Evolutionary conservation across 306 rosid genomes (phyloP).

Genomic region (Cucumis cinereus): DNA sequence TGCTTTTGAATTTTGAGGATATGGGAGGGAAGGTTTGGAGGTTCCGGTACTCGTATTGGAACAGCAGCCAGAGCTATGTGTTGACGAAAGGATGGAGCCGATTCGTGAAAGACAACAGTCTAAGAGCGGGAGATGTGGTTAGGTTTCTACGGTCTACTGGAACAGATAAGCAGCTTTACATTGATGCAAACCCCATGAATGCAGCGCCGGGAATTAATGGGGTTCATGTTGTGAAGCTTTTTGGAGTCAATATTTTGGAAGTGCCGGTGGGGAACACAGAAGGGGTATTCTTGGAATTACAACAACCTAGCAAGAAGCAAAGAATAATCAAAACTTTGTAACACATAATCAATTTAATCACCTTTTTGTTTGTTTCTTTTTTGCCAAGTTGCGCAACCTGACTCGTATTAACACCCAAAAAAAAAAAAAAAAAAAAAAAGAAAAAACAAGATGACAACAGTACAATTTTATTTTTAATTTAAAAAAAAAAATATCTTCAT

Average conservation of each 20-base stretch:
- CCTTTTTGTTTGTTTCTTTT: background rate
- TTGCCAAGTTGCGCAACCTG: background rate
- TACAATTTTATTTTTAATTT: no score
- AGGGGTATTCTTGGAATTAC: background rate
- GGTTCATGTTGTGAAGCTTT: slow-evolving; percentile 19
- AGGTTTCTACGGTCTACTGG: slow-evolving; percentile 20
- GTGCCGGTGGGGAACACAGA: background rate
- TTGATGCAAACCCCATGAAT: background rate
- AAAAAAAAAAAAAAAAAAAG: no score
- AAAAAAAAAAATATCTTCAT: no score
- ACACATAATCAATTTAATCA: background rate
- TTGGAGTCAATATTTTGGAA: slow-evolving; percentile 25
- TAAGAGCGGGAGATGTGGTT: slow-evolving; percentile 23
- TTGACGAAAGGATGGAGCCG: slow-evolving; percentile 34
- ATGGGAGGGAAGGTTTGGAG: slow-evolving; percentile 23
- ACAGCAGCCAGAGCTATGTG: slow-evolving; percentile 35
- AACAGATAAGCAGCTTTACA: slow-evolving; percentile 17
- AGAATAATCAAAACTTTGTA: slow-evolving; percentile 11
- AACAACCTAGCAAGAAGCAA: slow-evolving; percentile 3
- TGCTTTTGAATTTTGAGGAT: slow-evolving; percentile 23
- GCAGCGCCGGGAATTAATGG: background rate
- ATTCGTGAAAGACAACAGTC: slow-evolving; percentile 35
- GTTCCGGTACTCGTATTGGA: slow-evolving; percentile 34
- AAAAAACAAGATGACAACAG: no score
- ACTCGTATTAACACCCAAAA: background rate